phyloP scores from a whole-genome alignment of 1,284 basidiomycete genomes.

The Takashimella koratensis region DNA sequence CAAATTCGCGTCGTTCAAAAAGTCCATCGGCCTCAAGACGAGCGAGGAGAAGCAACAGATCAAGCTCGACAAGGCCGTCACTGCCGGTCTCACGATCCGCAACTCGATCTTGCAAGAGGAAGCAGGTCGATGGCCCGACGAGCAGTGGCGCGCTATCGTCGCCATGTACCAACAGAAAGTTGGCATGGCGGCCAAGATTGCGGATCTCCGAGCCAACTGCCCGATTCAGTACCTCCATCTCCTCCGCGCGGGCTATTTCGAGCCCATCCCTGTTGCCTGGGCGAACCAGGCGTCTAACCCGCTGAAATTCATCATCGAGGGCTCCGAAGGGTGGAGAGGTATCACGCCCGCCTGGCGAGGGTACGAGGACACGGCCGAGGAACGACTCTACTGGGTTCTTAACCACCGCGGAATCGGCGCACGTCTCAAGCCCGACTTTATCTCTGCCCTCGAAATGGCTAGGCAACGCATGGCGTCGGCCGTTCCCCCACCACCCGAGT shows the following conservation, averaged over 20 bases:
- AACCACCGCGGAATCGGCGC: constrained; percentile 14
- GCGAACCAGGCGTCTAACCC: constrained; percentile 15
- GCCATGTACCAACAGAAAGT: constrained; percentile 14
- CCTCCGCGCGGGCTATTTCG: constrained; percentile 20
- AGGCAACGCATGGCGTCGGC: constrained; percentile 16
- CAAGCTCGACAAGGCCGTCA: constrained; percentile 4
- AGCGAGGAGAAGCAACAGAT: constrained; percentile 4
- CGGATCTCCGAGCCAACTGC: constrained; percentile 8
- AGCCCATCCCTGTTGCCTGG: constrained; percentile 24
- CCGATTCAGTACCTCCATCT: constrained; percentile 20
- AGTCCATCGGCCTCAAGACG: constrained; percentile 12
- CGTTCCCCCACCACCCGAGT: constrained; percentile 16
- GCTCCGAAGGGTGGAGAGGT: constrained; percentile 12
- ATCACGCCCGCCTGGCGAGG: constrained; percentile 19
- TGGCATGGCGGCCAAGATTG: constrained; percentile 17
- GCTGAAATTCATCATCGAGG: constrained; percentile 18
- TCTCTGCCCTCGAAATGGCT: constrained; percentile 17
- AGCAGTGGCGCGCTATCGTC: constrained; percentile 15
- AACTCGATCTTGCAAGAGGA: constrained; percentile 12
- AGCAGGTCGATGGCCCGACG: constrained; percentile 12
- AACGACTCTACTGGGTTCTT: constrained; percentile 24
- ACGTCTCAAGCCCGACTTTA: constrained; percentile 20
- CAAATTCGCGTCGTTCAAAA: constrained; percentile 6
- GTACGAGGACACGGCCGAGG: constrained; percentile 21
- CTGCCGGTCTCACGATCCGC: constrained; percentile 1